phyloP scores from a whole-genome alignment of 2,329 filamentous ascomycete genomes.

The Xylariaceae sp. region DNA sequence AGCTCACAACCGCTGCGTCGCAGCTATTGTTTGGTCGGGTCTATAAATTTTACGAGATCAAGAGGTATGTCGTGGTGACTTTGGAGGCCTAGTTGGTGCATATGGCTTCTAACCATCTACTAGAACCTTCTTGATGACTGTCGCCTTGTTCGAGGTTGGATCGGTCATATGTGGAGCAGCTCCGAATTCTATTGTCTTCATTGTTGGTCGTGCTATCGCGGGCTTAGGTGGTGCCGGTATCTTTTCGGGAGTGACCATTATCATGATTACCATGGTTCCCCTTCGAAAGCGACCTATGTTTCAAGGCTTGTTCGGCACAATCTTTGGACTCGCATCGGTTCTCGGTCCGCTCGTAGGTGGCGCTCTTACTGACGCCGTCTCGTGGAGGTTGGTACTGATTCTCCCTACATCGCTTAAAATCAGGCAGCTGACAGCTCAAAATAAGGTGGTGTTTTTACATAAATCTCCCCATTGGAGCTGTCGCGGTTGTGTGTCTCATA shows the following conservation, averaged over 20 bases:
- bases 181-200: constrained; percentile 60
- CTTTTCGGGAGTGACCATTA: constrained; percentile 62
- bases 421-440: constrained; percentile 24
- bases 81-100: background rate
- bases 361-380: constrained; percentile 55
- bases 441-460: constrained; percentile 63
- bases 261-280: constrained; percentile 64
- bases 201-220: constrained; percentile 63
- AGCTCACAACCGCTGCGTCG: constrained; percentile 64
- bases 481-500: constrained; percentile 56
- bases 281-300: constrained; percentile 66
- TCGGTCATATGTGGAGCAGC: constrained; percentile 60
- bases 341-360: constrained; percentile 61
- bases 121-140: constrained; percentile 54
- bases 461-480: constrained; percentile 62
- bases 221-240: constrained; percentile 64
- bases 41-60: constrained; percentile 61
- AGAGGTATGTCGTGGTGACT: constrained; percentile 46
- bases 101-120: constrained; percentile 1
- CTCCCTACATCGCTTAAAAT: background rate
- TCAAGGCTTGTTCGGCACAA: constrained; percentile 61
- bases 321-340: constrained; percentile 62
- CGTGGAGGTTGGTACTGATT: constrained; percentile 52
- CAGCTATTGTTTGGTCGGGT: constrained; percentile 61
- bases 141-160: constrained; percentile 61